Base-by-base conservation (phyloP, 2,329 filamentous ascomycete genomes). In the Thermomyces lanuginosus region DNA sequence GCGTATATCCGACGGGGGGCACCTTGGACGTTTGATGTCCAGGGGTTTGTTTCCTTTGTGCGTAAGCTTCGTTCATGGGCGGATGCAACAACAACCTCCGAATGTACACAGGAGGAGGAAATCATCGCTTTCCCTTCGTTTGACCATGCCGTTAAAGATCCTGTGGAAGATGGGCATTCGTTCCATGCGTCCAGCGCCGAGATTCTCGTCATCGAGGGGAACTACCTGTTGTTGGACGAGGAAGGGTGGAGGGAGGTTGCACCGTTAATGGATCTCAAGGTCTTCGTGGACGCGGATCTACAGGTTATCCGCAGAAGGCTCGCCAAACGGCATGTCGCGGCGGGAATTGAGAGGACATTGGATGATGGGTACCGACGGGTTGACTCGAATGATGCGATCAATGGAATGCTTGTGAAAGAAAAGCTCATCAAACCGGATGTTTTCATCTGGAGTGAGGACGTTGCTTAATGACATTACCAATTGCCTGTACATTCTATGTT, bases 231-330 rank as follows among this genome's bases (percentile, higher is more conserved):
- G 3, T 38, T 48, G 6, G 31, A 38, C 11, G 22, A 44, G 21
- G 39, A 40, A 0, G 34, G 29, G 2, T 58, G 50, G 55, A 33
- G 35, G 4, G 41, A 46, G 13, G 44, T 60, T 12, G 37, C 43
- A 2, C 19, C 21, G 0, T 14, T 55, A 4, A 49, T 56, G 2
- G 57, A 62, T 28, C 51, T 56, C n/a, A 45, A 46, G 2, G 53
- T 56, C 36, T 52, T 60, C 11, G 48, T 63, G 0, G 41, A 53
- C 16, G 49, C 57, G 0, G 52, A 59, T 20, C 36, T 48, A 2
- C 29, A 33, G 2, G 36, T 55, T 11, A 56, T 56, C 2, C 36
- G 47, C 14, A 34, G 36, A n/a, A 41, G 58, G 8, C 44, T 59
- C 9, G 56, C 58, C 0, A 35, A 35, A 16, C 39, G 58, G 7